Evolutionary conservation across 345 rosid species (phyloP), one percentile per base, ranked within the genome.

Genomic region (Acer saccharum): DNA sequence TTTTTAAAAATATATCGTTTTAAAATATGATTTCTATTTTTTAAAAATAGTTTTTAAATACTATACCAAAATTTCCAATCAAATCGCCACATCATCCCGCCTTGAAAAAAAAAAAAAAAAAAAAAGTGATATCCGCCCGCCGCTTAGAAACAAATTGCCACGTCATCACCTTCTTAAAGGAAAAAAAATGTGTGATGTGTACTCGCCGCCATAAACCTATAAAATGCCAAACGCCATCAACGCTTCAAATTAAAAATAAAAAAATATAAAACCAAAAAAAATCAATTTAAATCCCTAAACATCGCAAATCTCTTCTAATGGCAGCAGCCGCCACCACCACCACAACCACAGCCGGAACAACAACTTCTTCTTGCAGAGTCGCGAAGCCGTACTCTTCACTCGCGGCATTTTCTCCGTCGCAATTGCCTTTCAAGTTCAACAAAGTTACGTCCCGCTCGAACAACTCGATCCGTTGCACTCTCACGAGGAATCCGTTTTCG

Each of bases 401-500:
- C 61, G 72, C 86, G 27, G 77, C 83, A 4, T 35, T 68, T 10
- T 3, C n/a, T 29, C 11, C 72, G 41, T 73, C 76, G 65, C 71
- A 29, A 41, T 78, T 78, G 43, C 80, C 75, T 67, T 65, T 68
- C 85, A 85, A 81, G 39, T 69, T 71, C 76, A 70, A 39, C 16
- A 79, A 65, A 43, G 77, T 83, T 69, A 46, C 87, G 0, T 7
- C 76, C 74, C 81, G 16, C 60, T 71, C 32, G 21, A 61, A 77
- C 54, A 63, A 35, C 1, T 14, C 27, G 16, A 58, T 91, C 61
- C 84, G 91, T 73, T 88, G 92, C 79, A 84, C 90, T 2, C 21
- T 92, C 77, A 84, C 91, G 69, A 77, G 78, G 27, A 93, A 82
- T 61, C 70, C 91, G 8, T 71, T 76, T 32, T 68, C 91, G 10